These are phyloP conservation scores for Rosa rugosa DNA, from an alignment of 306 rosid genomes.

Conservation along the genomic window DNA sequence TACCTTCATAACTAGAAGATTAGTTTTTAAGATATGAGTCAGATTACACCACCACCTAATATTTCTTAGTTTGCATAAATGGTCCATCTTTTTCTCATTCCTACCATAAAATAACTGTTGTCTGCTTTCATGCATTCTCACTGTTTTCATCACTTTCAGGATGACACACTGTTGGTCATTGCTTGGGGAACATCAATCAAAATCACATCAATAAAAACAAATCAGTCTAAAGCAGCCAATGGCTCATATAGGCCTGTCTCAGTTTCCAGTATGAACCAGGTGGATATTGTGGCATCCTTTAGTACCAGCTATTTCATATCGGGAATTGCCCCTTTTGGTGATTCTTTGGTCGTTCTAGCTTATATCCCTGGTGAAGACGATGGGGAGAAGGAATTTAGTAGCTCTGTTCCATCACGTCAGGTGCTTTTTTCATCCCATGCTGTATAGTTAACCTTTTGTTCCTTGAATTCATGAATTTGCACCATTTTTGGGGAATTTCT, in stretches of 20 bases:
- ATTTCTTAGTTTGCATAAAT: background rate
- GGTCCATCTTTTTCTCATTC: background rate
- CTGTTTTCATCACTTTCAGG: conserved; percentile 53
- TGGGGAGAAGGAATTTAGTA: conserved; percentile 80
- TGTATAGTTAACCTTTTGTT: conserved; percentile 17
- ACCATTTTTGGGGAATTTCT: background rate
- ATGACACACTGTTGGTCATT: conserved; percentile 81
- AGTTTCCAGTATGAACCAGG: conserved; percentile 66
- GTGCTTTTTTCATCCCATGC: conserved; percentile 37
- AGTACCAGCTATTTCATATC: conserved; percentile 88
- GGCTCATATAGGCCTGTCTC: conserved; percentile 64
- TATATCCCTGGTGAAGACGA: conserved; percentile 88
- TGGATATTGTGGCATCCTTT: conserved; percentile 96
- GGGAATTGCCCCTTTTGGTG: conserved; percentile 96
- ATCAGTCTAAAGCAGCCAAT: conserved; percentile 54
- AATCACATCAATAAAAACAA: conserved; percentile 78
- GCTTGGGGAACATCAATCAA: conserved; percentile 98
- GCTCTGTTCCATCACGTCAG: conserved; percentile 73
- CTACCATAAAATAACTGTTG: background rate
- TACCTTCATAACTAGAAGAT: background rate
- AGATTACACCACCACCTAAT: background rate
- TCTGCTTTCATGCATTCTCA: conserved; percentile 28
- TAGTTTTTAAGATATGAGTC: background rate
- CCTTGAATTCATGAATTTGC: background rate
- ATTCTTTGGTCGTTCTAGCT: conserved; percentile 90